Evolutionary conservation across 129 eudicot genomes (phyloP).

Genomic region (Flaveria brownii): DNA sequence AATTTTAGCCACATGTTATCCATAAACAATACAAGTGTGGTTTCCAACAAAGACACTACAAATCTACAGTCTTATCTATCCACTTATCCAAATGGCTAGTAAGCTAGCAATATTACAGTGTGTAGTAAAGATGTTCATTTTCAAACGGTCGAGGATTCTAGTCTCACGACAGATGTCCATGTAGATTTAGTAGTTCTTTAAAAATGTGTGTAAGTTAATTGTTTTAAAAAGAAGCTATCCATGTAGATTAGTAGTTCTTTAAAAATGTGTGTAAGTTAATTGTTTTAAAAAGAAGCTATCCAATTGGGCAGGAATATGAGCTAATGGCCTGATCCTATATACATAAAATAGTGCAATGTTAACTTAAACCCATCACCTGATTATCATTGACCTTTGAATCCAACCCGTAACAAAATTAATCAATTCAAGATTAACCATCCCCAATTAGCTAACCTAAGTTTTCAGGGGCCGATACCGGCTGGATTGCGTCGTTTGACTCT

Average conservation of each 20-base stretch:
- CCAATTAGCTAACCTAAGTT: conserved; percentile 31
- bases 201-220: no score
- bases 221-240: no score
- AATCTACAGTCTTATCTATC: no score
- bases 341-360: background rate
- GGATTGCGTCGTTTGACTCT: background rate
- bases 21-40: background rate
- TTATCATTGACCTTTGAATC: conserved; percentile 33
- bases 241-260: no score
- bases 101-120: no score
- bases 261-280: no score
- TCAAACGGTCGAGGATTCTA: no score
- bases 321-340: background rate
- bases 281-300: no score
- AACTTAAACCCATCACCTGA: conserved; percentile 4
- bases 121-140: no score
- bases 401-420: conserved; percentile 31
- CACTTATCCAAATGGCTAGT: no score
- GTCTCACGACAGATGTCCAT: no score
- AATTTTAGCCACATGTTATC: background rate
- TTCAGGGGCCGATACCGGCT: conserved; percentile 32
- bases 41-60: background rate
- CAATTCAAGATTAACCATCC: conserved; percentile 42
- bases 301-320: background rate
- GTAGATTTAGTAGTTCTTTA: no score